phyloP scores from a whole-genome alignment of 2,329 filamentous ascomycete species.

The Scedosporium apiospermum region DNA sequence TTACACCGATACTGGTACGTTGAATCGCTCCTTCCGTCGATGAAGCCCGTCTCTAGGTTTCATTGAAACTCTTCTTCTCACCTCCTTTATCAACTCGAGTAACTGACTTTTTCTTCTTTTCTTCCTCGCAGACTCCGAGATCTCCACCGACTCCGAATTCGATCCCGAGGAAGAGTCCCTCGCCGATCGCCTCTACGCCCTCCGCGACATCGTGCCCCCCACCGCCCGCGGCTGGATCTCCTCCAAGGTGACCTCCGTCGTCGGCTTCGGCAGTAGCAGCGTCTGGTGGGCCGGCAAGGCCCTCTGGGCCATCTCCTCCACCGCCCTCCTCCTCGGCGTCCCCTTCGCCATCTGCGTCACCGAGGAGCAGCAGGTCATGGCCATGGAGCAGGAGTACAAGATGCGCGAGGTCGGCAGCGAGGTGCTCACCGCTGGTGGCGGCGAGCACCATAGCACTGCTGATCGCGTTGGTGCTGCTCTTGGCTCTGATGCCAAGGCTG shows the following conservation, averaged over 20 bases:
- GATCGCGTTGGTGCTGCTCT: slow-evolving; percentile 40
- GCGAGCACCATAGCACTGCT: slow-evolving; percentile 27
- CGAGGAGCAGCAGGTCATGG: slow-evolving; percentile 92
- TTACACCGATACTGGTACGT: slow-evolving; percentile 84
- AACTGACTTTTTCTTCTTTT: slow-evolving; percentile 4
- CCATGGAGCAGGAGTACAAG: slow-evolving; percentile 96
- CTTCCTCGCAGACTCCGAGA: slow-evolving; percentile 57
- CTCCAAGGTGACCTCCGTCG: slow-evolving; percentile 48
- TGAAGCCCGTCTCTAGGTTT: not conserved
- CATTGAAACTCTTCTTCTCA: not conserved
- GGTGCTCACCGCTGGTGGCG: slow-evolving; percentile 35
- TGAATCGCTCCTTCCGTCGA: not conserved
- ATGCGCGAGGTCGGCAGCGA: slow-evolving; percentile 90
- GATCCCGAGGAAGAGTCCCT: slow-evolving; percentile 50
- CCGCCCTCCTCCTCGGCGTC: slow-evolving; percentile 79
- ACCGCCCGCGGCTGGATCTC: slow-evolving; percentile 60
- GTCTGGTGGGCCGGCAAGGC: slow-evolving; percentile 72
- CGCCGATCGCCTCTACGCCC: slow-evolving; percentile 59
- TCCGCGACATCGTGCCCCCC: slow-evolving; percentile 69
- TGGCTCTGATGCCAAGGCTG: slow-evolving; percentile 36
- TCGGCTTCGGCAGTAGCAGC: slow-evolving; percentile 37
- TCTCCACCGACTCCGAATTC: slow-evolving; percentile 70
- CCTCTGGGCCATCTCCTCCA: slow-evolving; percentile 85
- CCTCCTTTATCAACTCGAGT: not conserved
- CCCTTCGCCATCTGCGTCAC: slow-evolving; percentile 88